A percentile compares a stretch with the other conserved stretches of the same genome.
These are phyloP conservation scores for Capillidium rhysosporum DNA, from an alignment of 371 early-diverging fungal genomes.

Conservation along the genomic window DNA sequence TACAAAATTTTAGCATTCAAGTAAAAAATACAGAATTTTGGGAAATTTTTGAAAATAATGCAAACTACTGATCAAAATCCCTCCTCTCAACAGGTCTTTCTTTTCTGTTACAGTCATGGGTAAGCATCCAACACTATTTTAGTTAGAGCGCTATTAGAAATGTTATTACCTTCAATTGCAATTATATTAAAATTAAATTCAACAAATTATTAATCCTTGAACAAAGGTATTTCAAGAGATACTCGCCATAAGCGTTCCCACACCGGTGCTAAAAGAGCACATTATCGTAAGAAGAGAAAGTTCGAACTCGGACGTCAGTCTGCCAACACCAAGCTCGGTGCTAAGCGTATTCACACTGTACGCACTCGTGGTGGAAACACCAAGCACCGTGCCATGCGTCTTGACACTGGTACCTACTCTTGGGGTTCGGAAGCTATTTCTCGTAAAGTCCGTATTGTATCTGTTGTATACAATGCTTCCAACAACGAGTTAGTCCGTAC, in stretches of 20 bases:
- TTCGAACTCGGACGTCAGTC: constrained; percentile 97
- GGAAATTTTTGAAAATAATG: too few relatives aligned
- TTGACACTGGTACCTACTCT: constrained; percentile 95
- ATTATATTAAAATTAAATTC: too few relatives aligned
- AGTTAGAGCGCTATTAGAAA: too few relatives aligned
- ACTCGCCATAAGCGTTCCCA: constrained; percentile 94
- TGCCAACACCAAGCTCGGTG: constrained; percentile 95
- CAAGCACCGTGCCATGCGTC: constrained; percentile 97
- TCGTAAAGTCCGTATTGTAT: constrained; percentile 90
- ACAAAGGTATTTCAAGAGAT: constrained; percentile 94
- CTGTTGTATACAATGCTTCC: constrained; percentile 98
- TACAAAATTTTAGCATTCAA: too few relatives aligned
- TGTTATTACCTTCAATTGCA: too few relatives aligned
- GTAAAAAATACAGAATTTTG: too few relatives aligned
- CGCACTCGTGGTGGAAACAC: constrained; percentile 98
- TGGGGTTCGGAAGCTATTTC: constrained; percentile 92
- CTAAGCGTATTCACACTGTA: constrained; percentile 83
- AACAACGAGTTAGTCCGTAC: constrained; percentile 99
- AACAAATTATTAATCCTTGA: too few relatives aligned
- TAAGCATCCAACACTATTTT: too few relatives aligned
- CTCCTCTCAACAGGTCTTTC: too few relatives aligned
- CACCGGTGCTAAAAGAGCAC: constrained; percentile 97
- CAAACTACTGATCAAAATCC: too few relatives aligned
- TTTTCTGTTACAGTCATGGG: too few relatives aligned
- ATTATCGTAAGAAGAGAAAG: constrained; percentile 98